Evolutionary conservation across 2,329 filamentous ascomycete species (phyloP).

Genomic region (Aspergillus japonicus): DNA sequence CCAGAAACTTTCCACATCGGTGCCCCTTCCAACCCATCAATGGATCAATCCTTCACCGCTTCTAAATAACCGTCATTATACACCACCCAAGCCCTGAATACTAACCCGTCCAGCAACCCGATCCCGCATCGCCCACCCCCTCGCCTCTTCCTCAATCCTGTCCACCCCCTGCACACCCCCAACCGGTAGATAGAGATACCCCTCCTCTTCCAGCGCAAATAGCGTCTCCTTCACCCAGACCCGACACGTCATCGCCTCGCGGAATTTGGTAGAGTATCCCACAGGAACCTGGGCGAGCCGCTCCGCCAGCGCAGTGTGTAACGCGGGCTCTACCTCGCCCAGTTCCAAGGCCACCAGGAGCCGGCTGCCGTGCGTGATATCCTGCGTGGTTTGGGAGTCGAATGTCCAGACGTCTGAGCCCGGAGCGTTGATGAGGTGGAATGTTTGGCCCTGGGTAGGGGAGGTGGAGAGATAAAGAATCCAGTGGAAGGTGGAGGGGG

Average conservation of each 20-base stretch:
- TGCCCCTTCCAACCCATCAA: too few species aligned
- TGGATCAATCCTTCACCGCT: too few species aligned
- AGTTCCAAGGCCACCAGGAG: background rate
- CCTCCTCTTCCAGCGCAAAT: background rate
- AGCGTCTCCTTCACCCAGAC: slow-evolving; percentile 5
- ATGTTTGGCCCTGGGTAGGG: background rate
- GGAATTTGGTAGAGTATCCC: background rate
- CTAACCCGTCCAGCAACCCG: background rate
- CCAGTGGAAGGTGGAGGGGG: background rate
- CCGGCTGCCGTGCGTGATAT: background rate
- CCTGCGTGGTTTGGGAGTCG: background rate
- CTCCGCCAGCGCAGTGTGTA: background rate
- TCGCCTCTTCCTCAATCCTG: background rate
- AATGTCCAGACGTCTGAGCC: background rate
- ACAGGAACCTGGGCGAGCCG: background rate
- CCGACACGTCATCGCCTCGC: slow-evolving; percentile 2
- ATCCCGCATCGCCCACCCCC: background rate
- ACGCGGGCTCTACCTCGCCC: background rate
- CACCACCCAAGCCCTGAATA: background rate
- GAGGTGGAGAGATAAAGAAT: background rate
- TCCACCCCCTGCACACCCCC: background rate
- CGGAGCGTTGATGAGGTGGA: background rate
- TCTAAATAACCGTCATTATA: too few species aligned
- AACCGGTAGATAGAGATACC: background rate
- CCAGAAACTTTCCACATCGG: too few species aligned